Base-by-base conservation (phyloP, 192 early-diverging fungal species). In the Coemansia sp. region DNA sequence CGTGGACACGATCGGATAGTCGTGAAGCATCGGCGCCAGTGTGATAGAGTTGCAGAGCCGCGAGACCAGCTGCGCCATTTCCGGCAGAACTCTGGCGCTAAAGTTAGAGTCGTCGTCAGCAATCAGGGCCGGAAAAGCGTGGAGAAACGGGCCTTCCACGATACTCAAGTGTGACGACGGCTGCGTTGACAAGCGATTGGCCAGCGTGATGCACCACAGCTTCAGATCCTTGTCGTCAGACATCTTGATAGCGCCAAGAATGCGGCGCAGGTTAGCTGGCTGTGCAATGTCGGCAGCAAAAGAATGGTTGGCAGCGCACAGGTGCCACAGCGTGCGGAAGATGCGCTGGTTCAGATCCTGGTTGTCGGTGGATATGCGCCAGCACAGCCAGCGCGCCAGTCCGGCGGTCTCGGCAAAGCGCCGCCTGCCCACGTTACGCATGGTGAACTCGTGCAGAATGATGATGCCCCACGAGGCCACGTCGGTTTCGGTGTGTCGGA, bases 381-480 rank as follows among this genome's bases (percentile, higher is more conserved):
- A 68, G 42, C 76, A 77, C 68, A 83, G 63, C 68, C 68, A 64
- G 25, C 73, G 75, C 44, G 75, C 72, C 14, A 83, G 44, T 7
- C 61, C 53, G 5, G 81, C 69, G 32, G 69, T 62, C 58, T 43
- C 65, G 2, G 72, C 76, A 61, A 83, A 69, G 65, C 62, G 40
- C 45, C 46, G 10, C 49, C 58, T 68, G 39, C 76, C 81, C 9
- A 78, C 67, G 14, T 61, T 67, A 51, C 81, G 81, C 64, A 76
- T 71, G 19, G 70, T 72, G 56, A 83, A 71, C 69, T 83, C 81
- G 57, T 83, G 81, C 56, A 83, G 37, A 37, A 83, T 64, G n/a
- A 76, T 76, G 41, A 78, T 72, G 22, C 81, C 81, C 81, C 81
- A 83, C 43, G 81, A 83, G 25, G 76, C 62, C 37, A 78, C 81